These are phyloP conservation scores for Trifolium subterraneum DNA, from an alignment of 306 rosid genomes.

Conservation along the genomic window DNA sequence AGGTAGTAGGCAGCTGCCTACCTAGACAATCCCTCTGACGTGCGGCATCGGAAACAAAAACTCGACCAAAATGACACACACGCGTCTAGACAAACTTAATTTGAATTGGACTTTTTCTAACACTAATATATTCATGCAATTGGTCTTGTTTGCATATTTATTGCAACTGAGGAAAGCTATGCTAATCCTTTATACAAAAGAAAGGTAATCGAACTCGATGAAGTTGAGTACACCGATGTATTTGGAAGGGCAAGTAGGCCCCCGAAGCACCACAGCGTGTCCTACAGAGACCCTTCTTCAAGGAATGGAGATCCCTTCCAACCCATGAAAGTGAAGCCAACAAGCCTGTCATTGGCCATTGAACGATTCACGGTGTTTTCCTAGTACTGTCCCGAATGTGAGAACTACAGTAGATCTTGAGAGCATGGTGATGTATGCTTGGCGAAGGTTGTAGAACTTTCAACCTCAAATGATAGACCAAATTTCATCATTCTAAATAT, in stretches of 20 bases:
- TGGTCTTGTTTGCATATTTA: slow-evolving; percentile 57
- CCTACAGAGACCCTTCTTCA: slow-evolving; percentile 70
- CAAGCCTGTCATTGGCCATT: slow-evolving; percentile 70
- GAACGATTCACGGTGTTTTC: slow-evolving; percentile 46
- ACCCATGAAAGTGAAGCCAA: slow-evolving; percentile 61
- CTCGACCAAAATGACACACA: no score
- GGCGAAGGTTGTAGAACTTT: slow-evolving; percentile 49
- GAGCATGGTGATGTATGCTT: slow-evolving; percentile 92
- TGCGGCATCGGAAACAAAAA: no score
- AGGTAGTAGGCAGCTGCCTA: no score
- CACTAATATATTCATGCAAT: slow-evolving; percentile 22
- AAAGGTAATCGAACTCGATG: slow-evolving; percentile 64
- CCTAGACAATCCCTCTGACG: no score
- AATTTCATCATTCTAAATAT: no score
- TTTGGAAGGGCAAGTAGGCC: slow-evolving; percentile 93
- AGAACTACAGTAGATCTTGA: slow-evolving; percentile 70
- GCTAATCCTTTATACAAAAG: slow-evolving; percentile 85
- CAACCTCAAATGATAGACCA: no score
- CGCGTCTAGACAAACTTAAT: slow-evolving; percentile 16
- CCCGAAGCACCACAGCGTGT: slow-evolving; percentile 81
- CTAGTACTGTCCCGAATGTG: no score
- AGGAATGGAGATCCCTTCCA: slow-evolving; percentile 73
- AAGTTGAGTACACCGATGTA: slow-evolving; percentile 69
- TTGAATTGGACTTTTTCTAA: slow-evolving; percentile 24
- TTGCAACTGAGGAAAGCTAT: slow-evolving; percentile 84